These are phyloP conservation scores for Starmerella sp. DNA, from an alignment of 805 yeast genomes.

Conservation along the genomic window DNA sequence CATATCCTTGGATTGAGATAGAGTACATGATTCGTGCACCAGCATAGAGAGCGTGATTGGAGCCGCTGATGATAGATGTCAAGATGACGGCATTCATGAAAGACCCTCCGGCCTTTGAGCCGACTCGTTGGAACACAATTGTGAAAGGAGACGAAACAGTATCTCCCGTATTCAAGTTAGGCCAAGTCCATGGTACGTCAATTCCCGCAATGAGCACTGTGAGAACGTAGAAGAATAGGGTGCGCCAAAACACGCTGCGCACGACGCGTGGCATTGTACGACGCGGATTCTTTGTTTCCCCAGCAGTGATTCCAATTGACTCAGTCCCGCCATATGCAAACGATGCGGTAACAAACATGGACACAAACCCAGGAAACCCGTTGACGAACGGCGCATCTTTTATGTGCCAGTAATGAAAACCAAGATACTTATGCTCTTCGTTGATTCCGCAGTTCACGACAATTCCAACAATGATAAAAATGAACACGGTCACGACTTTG, in stretches of 20 bases:
- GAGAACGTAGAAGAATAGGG: slow-evolving; percentile 42
- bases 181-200: slow-evolving; percentile 47
- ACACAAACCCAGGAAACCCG: slow-evolving; percentile 35
- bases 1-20: slow-evolving; percentile 47
- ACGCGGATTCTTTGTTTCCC: slow-evolving; percentile 50
- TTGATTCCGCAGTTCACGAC: slow-evolving; percentile 50
- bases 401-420: slow-evolving; percentile 45
- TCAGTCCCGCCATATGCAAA: slow-evolving; percentile 51
- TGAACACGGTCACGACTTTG: slow-evolving; percentile 54
- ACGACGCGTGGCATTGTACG: slow-evolving; percentile 49
- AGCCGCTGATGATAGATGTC: slow-evolving; percentile 41
- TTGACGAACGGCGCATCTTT: slow-evolving; percentile 35
- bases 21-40: slow-evolving; percentile 54
- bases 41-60: slow-evolving; percentile 54
- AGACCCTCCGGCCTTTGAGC: slow-evolving; percentile 37
- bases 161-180: slow-evolving; percentile 32
- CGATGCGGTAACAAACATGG: slow-evolving; percentile 46
- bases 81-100: slow-evolving; percentile 49
- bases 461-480: slow-evolving; percentile 48
- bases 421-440: slow-evolving; percentile 28
- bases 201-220: slow-evolving; percentile 47
- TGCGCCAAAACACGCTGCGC: slow-evolving; percentile 45
- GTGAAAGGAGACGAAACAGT: slow-evolving; percentile 40
- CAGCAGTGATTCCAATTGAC: slow-evolving; percentile 47
- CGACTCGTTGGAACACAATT: slow-evolving; percentile 35